Evolutionary conservation across 352 stramenopile species (phyloP).

Genomic region (Aphanomyces astaci): DNA sequence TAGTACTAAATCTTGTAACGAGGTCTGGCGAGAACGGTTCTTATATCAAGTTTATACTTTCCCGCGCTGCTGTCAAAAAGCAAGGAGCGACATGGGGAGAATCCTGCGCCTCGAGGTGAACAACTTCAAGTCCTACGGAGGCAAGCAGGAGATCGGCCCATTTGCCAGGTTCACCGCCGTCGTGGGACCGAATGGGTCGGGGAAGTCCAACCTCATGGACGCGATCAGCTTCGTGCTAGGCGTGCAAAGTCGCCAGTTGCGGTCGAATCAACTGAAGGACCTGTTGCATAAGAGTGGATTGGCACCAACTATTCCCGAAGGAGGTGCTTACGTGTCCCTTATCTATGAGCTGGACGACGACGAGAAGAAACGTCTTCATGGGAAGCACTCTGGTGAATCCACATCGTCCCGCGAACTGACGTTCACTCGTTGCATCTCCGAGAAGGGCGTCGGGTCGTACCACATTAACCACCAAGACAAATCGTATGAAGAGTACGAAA

Average conservation of each 20-base stretch:
- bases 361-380: conserved; percentile 40
- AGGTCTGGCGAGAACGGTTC: background rate
- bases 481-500: conserved; percentile 90
- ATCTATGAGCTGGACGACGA: conserved; percentile 83
- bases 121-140: conserved; percentile 99
- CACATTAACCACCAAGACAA: conserved; percentile 72
- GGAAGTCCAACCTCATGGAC: conserved; percentile 94
- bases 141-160: conserved; percentile 88
- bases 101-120: conserved; percentile 94
- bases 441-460: conserved; percentile 83
- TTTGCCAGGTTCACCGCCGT: conserved; percentile 98
- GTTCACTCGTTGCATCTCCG: conserved; percentile 92
- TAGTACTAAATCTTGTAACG: no score
- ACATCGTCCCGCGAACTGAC: conserved; percentile 55
- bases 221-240: conserved; percentile 98
- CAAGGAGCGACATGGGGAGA: conserved; percentile 53
- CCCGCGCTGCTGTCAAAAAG: background rate
- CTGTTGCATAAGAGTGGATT: conserved; percentile 89
- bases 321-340: conserved; percentile 88
- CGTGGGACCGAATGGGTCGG: conserved; percentile 95
- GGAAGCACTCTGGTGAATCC: conserved; percentile 20
- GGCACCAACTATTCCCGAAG: conserved; percentile 23
- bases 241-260: conserved; percentile 93
- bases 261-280: conserved; percentile 94
- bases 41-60: conserved; percentile 1